A percentile compares a stretch with the other conserved stretches of the same genome.
phyloP scores from a whole-genome alignment of 768 basidiomycete species.

The Suillus bovinus region DNA sequence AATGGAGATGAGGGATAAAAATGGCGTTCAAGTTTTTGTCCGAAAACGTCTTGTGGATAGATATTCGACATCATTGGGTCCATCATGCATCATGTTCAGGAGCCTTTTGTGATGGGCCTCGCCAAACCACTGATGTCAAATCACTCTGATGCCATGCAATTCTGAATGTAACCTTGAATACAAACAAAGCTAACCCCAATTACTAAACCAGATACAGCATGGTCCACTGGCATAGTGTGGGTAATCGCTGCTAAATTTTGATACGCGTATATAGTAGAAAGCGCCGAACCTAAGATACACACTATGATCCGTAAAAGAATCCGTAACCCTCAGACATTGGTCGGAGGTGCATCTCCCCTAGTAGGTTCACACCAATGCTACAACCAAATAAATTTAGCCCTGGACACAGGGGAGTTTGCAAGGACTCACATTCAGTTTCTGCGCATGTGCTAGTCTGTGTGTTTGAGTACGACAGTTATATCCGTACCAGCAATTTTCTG shows the following conservation, averaged over 20 bases:
- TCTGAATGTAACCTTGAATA: not conserved
- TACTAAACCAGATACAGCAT: not conserved
- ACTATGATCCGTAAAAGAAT: not conserved
- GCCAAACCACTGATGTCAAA: not conserved
- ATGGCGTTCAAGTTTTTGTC: not conserved
- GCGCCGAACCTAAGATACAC: not conserved
- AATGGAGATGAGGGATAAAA: not conserved
- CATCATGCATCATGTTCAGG: not conserved
- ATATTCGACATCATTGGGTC: not conserved
- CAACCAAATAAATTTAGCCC: not conserved
- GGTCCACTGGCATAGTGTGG: not conserved
- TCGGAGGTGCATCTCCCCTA: not conserved
- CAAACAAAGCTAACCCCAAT: not conserved
- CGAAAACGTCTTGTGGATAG: not conserved
- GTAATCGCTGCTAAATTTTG: not conserved
- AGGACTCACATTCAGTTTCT: not conserved
- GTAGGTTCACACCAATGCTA: slow-evolving; percentile 1
- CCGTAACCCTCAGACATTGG: not conserved
- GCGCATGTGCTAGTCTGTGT: slow-evolving; percentile 12
- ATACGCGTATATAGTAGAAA: not conserved
- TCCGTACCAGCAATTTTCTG: slow-evolving; percentile 35
- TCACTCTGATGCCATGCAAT: not conserved
- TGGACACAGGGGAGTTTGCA: not conserved
- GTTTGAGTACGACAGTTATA: slow-evolving; percentile 33
- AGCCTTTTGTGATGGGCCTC: not conserved